phyloP scores from a whole-genome alignment of 257 asterid genomes.

The Primulina tabacum region DNA sequence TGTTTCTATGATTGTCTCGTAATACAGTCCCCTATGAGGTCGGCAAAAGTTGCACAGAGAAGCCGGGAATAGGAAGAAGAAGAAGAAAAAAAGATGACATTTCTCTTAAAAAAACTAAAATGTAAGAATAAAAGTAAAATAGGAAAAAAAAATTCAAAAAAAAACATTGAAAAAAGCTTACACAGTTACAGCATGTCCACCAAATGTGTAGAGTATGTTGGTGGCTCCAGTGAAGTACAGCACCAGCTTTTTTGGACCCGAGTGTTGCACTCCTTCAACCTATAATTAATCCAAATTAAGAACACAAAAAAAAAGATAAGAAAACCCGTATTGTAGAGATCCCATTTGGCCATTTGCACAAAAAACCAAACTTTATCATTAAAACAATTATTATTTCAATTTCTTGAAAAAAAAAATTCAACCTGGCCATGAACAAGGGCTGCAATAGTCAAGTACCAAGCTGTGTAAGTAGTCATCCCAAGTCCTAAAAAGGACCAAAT shows the following conservation, averaged over 20 bases:
- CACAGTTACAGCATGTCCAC: constrained; percentile 99
- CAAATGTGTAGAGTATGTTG: constrained; percentile 87
- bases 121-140: not conserved
- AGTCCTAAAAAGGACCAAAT: constrained; percentile 96
- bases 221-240: constrained; percentile 98
- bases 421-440: constrained; percentile 90
- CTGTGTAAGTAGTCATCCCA: constrained; percentile 97
- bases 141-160: not conserved
- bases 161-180: constrained; percentile 34
- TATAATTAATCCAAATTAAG: constrained; percentile 23
- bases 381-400: not conserved
- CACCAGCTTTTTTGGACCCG: constrained; percentile 70
- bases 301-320: not conserved
- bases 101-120: not conserved
- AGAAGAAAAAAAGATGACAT: not conserved
- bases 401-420: not conserved
- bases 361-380: not conserved
- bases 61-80: constrained; percentile 34
- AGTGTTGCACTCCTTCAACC: constrained; percentile 71
- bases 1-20: constrained; percentile 38
- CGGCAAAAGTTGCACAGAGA: constrained; percentile 84
- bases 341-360: not conserved
- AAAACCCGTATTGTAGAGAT: not conserved
- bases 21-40: constrained; percentile 39
- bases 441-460: constrained; percentile 84